A percentile compares a stretch with the other conserved stretches of the same genome.
phyloP scores from a whole-genome alignment of 2,329 filamentous ascomycete genomes.

The Lasiodiplodia hormozganensis region DNA sequence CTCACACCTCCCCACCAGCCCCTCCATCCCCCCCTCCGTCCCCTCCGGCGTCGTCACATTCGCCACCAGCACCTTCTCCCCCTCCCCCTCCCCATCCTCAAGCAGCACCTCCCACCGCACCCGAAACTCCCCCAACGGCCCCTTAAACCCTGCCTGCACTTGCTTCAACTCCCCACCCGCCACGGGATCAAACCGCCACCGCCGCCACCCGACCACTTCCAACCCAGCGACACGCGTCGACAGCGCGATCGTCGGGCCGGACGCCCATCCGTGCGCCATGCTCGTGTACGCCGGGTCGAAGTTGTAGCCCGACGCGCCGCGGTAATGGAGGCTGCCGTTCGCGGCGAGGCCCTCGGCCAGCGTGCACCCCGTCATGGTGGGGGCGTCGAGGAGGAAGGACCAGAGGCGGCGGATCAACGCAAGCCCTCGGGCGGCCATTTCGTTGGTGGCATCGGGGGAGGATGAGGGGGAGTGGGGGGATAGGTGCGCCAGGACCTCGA shows the following conservation, averaged over 20 bases:
- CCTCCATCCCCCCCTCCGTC: neutral
- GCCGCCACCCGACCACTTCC: constrained; percentile 49
- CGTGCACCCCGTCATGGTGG: constrained; percentile 64
- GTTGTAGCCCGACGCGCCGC: constrained; percentile 44
- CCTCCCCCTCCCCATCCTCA: too few relatives aligned
- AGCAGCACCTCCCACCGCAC: neutral
- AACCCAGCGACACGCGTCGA: constrained; percentile 55
- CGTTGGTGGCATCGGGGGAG: constrained; percentile 39
- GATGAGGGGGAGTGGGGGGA: too few relatives aligned
- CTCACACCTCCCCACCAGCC: neutral
- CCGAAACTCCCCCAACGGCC: neutral
- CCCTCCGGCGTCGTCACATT: neutral
- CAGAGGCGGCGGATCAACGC: constrained; percentile 63
- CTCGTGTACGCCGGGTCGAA: constrained; percentile 50
- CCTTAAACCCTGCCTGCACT: neutral
- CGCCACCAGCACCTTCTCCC: neutral
- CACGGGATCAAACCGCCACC: constrained; percentile 53
- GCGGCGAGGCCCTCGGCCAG: constrained; percentile 65
- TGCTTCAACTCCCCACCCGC: neutral
- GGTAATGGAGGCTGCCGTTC: constrained; percentile 59
- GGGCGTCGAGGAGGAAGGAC: constrained; percentile 67
- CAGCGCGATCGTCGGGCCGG: constrained; percentile 40
- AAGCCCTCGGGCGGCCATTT: constrained; percentile 58
- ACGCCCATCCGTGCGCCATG: constrained; percentile 53
- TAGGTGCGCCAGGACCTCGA: constrained; percentile 66